These are phyloP conservation scores for Talaromyces wortmannii DNA, from an alignment of 495 filamentous ascomycete species.

Conservation along the genomic window DNA sequence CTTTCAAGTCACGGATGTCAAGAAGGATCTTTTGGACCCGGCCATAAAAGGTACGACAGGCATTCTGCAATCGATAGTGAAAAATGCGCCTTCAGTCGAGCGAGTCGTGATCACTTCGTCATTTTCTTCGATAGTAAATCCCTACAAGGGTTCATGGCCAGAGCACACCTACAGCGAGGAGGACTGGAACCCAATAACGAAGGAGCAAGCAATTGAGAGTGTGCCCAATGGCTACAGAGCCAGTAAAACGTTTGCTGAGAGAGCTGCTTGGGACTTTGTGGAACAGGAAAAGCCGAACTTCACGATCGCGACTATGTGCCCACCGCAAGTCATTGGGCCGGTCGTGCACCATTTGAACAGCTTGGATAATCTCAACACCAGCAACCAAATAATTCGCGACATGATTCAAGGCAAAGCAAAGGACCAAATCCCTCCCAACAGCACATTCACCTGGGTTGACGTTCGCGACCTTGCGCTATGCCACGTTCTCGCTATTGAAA, in stretches of 20 bases:
- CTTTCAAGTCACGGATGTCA: slow-evolving; percentile 47
- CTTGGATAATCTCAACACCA: slow-evolving; percentile 62
- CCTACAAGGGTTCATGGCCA: slow-evolving; percentile 24
- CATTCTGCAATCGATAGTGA: slow-evolving; percentile 52
- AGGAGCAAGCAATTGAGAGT: slow-evolving; percentile 45
- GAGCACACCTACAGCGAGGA: slow-evolving; percentile 52
- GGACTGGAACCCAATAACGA: slow-evolving; percentile 72
- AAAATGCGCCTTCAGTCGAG: slow-evolving; percentile 53
- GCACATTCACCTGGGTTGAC: slow-evolving; percentile 55
- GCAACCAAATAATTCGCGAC: slow-evolving; percentile 48
- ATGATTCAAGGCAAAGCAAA: slow-evolving; percentile 61
- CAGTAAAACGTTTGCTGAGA: slow-evolving; percentile 56
- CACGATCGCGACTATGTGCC: slow-evolving; percentile 63
- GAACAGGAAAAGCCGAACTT: slow-evolving; percentile 75
- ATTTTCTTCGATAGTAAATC: slow-evolving; percentile 60
- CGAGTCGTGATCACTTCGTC: slow-evolving; percentile 69
- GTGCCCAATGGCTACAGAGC: slow-evolving; percentile 51
- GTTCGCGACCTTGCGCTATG: slow-evolving; percentile 65
- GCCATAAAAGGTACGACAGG: slow-evolving; percentile 65
- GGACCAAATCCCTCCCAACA: slow-evolving; percentile 50
- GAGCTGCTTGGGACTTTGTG: slow-evolving; percentile 76
- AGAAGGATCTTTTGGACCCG: slow-evolving; percentile 66
- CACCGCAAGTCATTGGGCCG: slow-evolving; percentile 65
- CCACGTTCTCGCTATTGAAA: slow-evolving; percentile 64
- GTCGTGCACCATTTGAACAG: slow-evolving; percentile 57